Evolutionary conservation across 2,329 filamentous ascomycete genomes (phyloP), one percentile per base, ranked within the genome.

Genomic region (Metarhizium album): DNA sequence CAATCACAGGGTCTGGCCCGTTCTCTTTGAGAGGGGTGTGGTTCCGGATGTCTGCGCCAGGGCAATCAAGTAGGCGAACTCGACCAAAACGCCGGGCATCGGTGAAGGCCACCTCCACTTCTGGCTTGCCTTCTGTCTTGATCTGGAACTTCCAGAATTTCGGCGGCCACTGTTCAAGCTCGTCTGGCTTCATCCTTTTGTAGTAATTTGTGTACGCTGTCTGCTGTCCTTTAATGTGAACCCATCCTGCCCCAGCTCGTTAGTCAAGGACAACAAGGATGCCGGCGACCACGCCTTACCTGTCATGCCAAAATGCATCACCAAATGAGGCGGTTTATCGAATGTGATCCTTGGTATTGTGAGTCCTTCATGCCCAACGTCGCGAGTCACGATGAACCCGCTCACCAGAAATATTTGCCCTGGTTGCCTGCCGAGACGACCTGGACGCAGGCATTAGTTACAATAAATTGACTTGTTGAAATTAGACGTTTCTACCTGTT

Each of bases 381-480:
- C 22, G 22, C 22, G 9, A 40, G 37, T 24, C 40, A 23, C 24
- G 18, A 11, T 11, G 6, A 8, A 4, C 8, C 16, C 7, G 54
- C 68, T 53, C 59, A 79, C 82, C 93, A 98, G 66, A 98, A 97
- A 64, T 97, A 97, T 76, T 97, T 98, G 9, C 93, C 93, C 65
- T 96, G 93, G 53, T 86, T 89, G 3, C 86, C 87, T 3, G 86
- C 87, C 49, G 73, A 75, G 8, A 80, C 53, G 3, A 82, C 81
- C 72, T 74, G n/a, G n/a, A 46, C 6, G 42, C 9, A 22, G 13
- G 16, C 13, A 40, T 38, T 20, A 37, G 48, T 18, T n/a, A n/a
- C 16, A 11, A 22, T 31, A 11, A 20, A 31, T 2, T 11, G 13
- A 6, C 24, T 11, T 53, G 43, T 52, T 23, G 37, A 22, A 40